Evolutionary conservation across 2,329 filamentous ascomycete genomes (phyloP).

Genomic region (Pseudogymnoascus sp.): DNA sequence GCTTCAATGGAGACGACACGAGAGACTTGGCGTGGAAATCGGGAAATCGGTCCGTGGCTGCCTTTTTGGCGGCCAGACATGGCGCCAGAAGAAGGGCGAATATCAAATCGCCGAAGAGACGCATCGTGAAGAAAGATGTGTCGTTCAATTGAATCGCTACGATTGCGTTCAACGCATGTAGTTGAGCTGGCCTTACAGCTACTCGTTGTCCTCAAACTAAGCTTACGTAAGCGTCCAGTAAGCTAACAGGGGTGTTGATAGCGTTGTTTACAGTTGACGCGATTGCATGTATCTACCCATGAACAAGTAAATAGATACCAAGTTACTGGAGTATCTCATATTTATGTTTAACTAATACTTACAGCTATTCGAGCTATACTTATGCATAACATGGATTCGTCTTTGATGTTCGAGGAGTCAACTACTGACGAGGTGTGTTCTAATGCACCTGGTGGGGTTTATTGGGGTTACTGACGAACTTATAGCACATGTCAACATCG

Average conservation of each 20-base stretch:
- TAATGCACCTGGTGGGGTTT: neutral
- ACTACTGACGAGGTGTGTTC: constrained; percentile 2
- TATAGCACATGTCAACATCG: constrained; percentile 26
- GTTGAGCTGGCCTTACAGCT: constrained; percentile 5
- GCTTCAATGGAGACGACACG: constrained; percentile 61
- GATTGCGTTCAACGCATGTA: constrained; percentile 5
- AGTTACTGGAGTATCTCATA: constrained; percentile 4
- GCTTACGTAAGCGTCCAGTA: neutral
- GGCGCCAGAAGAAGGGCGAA: constrained; percentile 55
- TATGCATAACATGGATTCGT: constrained; percentile 8
- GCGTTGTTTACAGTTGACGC: constrained; percentile 2
- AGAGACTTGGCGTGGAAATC: constrained; percentile 63
- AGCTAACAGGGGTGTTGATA: constrained; percentile 1
- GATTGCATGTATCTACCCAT: constrained; percentile 11
- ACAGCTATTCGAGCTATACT: constrained; percentile 8
- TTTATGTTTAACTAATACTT: constrained; percentile 2
- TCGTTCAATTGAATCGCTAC: neutral
- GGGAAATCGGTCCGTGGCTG: constrained; percentile 58
- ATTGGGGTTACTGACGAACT: neutral
- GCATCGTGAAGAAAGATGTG: constrained; percentile 49
- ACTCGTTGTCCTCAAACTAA: constrained; percentile 4
- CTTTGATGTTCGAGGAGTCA: constrained; percentile 1
- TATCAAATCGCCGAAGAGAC: constrained; percentile 56
- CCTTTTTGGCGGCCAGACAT: constrained; percentile 57
- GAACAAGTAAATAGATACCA: constrained; percentile 10